These are phyloP conservation scores for Termitomyces sp. DNA, from an alignment of 768 basidiomycete species.

Conservation along the genomic window DNA sequence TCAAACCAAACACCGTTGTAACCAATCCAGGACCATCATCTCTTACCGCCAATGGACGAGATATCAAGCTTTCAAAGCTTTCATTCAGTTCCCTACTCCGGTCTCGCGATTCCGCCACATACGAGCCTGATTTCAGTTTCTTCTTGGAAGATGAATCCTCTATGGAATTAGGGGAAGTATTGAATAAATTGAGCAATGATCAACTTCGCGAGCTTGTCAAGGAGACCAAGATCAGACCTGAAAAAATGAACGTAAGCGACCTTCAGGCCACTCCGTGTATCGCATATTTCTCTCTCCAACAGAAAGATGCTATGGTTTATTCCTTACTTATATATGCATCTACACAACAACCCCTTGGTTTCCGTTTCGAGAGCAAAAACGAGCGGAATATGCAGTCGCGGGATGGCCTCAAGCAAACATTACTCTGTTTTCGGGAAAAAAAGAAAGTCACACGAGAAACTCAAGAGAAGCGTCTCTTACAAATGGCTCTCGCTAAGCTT, in stretches of 20 bases:
- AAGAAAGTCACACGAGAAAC: conserved; percentile 17
- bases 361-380: conserved; percentile 15
- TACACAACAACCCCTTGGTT: conserved; percentile 31
- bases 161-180: conserved; percentile 34
- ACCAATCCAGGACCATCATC: conserved; percentile 14
- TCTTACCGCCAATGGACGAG: conserved; percentile 11
- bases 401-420: conserved; percentile 29
- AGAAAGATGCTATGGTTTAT: conserved; percentile 32
- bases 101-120: background rate
- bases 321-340: conserved; percentile 26
- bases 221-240: conserved; percentile 29
- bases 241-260: conserved; percentile 14
- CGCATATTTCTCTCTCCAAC: background rate
- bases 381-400: conserved; percentile 18
- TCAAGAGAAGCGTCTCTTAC: conserved; percentile 36
- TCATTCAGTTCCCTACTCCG: conserved; percentile 11
- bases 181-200: conserved; percentile 29
- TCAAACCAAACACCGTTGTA: conserved; percentile 12
- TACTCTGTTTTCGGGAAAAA: conserved; percentile 25
- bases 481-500: conserved; percentile 37
- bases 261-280: background rate
- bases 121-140: conserved; percentile 27
- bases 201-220: conserved; percentile 34
- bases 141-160: conserved; percentile 36
- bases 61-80: conserved; percentile 16